These are phyloP conservation scores for Graphiopsis chlorocephala DNA, from an alignment of 2,329 filamentous ascomycete genomes.

Conservation along the genomic window DNA sequence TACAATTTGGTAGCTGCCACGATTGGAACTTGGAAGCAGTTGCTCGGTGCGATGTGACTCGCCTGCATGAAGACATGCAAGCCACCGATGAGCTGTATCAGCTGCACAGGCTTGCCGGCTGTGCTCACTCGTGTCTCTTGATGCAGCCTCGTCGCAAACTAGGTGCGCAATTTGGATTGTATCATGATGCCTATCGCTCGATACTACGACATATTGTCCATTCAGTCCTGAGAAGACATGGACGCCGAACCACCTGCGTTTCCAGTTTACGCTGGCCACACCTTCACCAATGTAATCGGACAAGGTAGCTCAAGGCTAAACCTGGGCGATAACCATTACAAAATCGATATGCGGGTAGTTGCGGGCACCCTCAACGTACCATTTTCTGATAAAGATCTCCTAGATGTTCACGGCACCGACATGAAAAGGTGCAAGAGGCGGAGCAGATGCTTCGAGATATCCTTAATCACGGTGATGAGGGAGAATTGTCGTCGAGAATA, in stretches of 20 bases:
- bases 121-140: no score
- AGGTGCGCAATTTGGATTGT: rapidly evolving
- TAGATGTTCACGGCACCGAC: not conserved
- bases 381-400: not conserved
- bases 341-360: not conserved
- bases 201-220: not conserved
- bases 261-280: not conserved
- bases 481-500: no score
- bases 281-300: not conserved
- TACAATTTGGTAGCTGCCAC: not conserved
- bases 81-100: not conserved
- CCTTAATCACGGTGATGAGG: no score
- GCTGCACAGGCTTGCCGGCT: not conserved
- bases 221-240: not conserved
- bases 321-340: not conserved
- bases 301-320: not conserved
- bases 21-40: not conserved
- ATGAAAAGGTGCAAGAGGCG: not conserved
- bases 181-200: not conserved
- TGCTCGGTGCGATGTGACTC: not conserved
- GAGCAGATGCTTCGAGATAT: not conserved
- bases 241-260: not conserved
- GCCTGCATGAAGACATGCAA: not conserved
- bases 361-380: not conserved
- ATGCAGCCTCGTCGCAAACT: not conserved